These are phyloP conservation scores for Puccinia coronata DNA, from an alignment of 1,284 basidiomycete species.

Conservation along the genomic window DNA sequence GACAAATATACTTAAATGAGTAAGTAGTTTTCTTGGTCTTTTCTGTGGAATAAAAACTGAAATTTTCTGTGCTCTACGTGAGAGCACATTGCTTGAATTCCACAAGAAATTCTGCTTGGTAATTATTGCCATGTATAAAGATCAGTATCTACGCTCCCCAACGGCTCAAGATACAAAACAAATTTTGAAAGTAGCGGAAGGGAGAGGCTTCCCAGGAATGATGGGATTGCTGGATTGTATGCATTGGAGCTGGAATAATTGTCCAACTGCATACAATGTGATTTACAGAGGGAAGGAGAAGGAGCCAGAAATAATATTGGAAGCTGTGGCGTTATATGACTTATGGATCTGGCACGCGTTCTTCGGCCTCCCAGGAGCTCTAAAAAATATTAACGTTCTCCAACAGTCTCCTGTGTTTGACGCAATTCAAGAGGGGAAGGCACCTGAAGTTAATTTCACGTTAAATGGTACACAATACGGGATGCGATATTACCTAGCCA, in stretches of 20 bases:
- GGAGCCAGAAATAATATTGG: not conserved
- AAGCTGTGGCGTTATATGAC: not conserved
- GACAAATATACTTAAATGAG: too few species aligned
- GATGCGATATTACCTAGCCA: not conserved
- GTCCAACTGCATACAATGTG: not conserved
- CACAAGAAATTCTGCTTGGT: not conserved
- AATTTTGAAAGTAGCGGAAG: not conserved
- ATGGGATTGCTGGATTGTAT: not conserved
- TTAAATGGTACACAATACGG: not conserved
- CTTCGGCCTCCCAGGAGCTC: not conserved
- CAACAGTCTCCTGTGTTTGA: not conserved
- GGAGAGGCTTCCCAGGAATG: not conserved
- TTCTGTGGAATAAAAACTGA: too few species aligned
- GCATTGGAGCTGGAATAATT: not conserved
- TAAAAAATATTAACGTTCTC: not conserved
- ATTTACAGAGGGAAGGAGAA: not conserved
- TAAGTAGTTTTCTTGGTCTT: too few species aligned
- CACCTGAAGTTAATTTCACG: not conserved
- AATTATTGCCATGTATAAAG: not conserved
- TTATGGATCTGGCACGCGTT: not conserved
- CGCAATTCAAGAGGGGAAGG: not conserved
- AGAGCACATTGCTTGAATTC: too few species aligned
- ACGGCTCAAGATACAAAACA: not conserved
- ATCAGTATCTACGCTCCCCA: not conserved
- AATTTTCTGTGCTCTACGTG: too few species aligned